Evolutionary conservation across 495 filamentous ascomycete species (phyloP).

Genomic region (Clohesyomyces aquaticus): DNA sequence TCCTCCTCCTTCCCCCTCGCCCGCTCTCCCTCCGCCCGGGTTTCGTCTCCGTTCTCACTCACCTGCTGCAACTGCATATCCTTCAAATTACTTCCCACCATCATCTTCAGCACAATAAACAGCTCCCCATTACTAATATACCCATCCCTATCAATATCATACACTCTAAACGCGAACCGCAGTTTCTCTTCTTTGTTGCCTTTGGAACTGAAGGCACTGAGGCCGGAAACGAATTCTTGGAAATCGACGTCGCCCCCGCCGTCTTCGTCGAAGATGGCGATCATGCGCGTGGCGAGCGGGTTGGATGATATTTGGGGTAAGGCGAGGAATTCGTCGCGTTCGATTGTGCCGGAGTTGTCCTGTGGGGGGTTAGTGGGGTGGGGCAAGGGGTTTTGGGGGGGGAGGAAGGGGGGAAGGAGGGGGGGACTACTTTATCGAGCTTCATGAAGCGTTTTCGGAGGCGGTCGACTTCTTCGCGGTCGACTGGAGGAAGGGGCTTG

Average conservation of each 20-base stretch:
- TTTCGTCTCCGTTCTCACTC: too few relatives aligned
- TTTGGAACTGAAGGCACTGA: constrained; percentile 94
- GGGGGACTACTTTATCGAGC: constrained; percentile 80
- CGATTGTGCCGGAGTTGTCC: constrained; percentile 97
- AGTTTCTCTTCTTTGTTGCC: constrained; percentile 99
- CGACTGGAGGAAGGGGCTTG: too few relatives aligned
- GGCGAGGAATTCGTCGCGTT: constrained; percentile 97
- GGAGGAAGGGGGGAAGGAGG: constrained; percentile 9
- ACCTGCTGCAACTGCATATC: constrained; percentile 95
- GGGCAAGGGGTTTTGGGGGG: not conserved
- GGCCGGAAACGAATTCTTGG: constrained; percentile 95
- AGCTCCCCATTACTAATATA: constrained; percentile 99
- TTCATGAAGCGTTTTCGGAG: constrained; percentile 99
- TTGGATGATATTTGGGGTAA: constrained; percentile 98
- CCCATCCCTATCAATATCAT: constrained; percentile 98
- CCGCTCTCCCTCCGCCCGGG: too few relatives aligned
- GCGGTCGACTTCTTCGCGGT: constrained; percentile 93
- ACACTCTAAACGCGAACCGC: constrained; percentile 97
- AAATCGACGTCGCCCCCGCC: constrained; percentile 98
- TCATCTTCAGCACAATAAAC: constrained; percentile 99
- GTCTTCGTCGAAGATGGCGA: constrained; percentile 99
- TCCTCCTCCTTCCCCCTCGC: not conserved
- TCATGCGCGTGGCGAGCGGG: constrained; percentile 95
- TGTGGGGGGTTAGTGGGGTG: constrained; percentile 44
- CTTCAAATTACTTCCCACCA: constrained; percentile 99